A percentile compares a stretch with the other conserved stretches of the same genome.
Evolutionary conservation across 306 rosid species (phyloP).

Genomic region (Cyclanthera cordifolia): DNA sequence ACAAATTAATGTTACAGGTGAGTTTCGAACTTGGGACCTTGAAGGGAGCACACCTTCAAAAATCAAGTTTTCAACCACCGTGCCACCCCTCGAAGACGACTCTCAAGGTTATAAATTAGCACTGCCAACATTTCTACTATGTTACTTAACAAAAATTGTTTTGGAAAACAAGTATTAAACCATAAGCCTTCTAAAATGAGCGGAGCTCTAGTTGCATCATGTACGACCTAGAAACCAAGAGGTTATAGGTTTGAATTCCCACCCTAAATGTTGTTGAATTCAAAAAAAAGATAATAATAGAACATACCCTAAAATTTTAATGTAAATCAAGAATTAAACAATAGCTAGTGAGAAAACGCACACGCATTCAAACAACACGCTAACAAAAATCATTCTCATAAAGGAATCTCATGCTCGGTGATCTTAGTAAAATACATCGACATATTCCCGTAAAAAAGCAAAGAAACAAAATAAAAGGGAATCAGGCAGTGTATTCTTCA

Average conservation of each 20-base stretch:
- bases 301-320: neutral
- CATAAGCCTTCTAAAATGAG: no score
- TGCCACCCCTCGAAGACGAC: no score
- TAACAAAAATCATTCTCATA: neutral
- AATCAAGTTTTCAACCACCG: no score
- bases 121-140: neutral
- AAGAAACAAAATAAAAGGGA: neutral
- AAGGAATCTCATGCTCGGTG: neutral
- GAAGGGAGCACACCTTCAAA: no score
- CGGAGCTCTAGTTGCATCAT: no score
- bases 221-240: no score
- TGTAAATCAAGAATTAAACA: neutral
- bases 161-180: neutral
- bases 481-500: neutral
- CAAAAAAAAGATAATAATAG: no score
- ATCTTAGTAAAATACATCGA: neutral
- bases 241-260: no score
- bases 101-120: neutral
- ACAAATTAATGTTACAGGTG: no score
- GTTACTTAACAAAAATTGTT: neutral
- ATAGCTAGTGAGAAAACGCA: neutral
- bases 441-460: neutral
- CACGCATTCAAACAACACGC: neutral
- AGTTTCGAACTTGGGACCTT: no score
- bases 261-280: no score